phyloP scores from a whole-genome alignment of 208 protist species.

The Polymyxa betae region DNA sequence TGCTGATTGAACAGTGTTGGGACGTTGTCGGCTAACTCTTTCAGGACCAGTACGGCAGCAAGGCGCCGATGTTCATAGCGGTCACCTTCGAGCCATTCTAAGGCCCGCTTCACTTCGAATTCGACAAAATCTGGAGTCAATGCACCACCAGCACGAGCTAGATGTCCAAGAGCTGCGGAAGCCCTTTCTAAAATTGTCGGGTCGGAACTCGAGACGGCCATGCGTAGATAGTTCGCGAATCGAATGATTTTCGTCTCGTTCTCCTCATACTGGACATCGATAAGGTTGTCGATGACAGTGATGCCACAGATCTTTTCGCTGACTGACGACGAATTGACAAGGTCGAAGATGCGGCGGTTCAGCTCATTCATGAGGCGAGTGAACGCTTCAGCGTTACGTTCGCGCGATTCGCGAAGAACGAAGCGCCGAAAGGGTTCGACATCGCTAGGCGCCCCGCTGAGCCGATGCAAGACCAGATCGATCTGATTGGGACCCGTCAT shows the following conservation, averaged over 20 bases:
- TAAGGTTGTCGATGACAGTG: conserved; percentile 72
- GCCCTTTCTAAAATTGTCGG: conserved; percentile 72
- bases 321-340: conserved; percentile 69
- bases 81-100: conserved; percentile 77
- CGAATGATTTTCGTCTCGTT: conserved; percentile 72
- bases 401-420: conserved; percentile 64
- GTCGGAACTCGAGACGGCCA: conserved; percentile 71
- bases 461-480: not conserved
- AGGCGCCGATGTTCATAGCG: conserved; percentile 57
- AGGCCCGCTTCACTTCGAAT: conserved; percentile 77
- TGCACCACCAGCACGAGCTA: conserved; percentile 75
- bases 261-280: conserved; percentile 72
- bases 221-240: conserved; percentile 77
- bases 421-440: conserved; percentile 11
- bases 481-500: too few species aligned
- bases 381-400: conserved; percentile 71
- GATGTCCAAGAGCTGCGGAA: conserved; percentile 73
- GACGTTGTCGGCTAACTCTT: conserved; percentile 78
- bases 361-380: conserved; percentile 70
- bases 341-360: conserved; percentile 73
- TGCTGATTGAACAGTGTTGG: conserved; percentile 82
- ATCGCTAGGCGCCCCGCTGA: not conserved
- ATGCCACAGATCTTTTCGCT: conserved; percentile 79
- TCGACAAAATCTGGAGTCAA: conserved; percentile 80
- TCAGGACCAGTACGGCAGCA: conserved; percentile 74